Evolutionary conservation across 2,329 filamentous ascomycete species (phyloP).

Genomic region (Alternaria consortialis): DNA sequence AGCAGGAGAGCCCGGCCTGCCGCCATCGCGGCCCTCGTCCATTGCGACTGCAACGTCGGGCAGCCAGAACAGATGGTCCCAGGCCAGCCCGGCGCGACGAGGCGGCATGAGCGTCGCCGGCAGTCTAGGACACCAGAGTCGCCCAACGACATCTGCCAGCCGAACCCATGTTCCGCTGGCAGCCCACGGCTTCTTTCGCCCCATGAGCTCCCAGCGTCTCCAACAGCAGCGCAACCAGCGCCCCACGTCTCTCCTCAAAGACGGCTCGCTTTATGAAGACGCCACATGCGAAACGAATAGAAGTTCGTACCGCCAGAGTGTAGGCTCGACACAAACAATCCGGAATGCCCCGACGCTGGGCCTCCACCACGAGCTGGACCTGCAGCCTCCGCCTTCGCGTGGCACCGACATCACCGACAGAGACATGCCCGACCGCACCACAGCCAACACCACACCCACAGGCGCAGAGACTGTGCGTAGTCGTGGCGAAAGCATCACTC

Average conservation of each 20-base stretch:
- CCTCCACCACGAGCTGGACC: slow-evolving; percentile 45
- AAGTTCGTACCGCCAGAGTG: slow-evolving; percentile 50
- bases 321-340: slow-evolving; percentile 48
- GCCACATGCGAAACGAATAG: slow-evolving; percentile 41
- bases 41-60: slow-evolving; percentile 50
- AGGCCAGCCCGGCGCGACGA: slow-evolving; percentile 66
- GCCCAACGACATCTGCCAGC: slow-evolving; percentile 73
- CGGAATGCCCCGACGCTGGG: slow-evolving; percentile 40
- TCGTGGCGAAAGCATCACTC: slow-evolving; percentile 79
- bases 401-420: slow-evolving; percentile 83
- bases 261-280: slow-evolving; percentile 44
- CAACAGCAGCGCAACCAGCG: slow-evolving; percentile 83
- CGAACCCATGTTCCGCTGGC: slow-evolving; percentile 90
- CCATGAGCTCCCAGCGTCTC: slow-evolving; percentile 94
- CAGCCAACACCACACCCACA: slow-evolving; percentile 77
- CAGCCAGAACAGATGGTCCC: slow-evolving; percentile 61
- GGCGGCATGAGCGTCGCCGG: slow-evolving; percentile 54
- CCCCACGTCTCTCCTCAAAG: slow-evolving; percentile 52
- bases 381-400: slow-evolving; percentile 69
- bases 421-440: slow-evolving; percentile 73
- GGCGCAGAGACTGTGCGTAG: slow-evolving; percentile 67
- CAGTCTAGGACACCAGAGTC: slow-evolving; percentile 52
- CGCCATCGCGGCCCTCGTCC: slow-evolving; percentile 57
- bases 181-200: slow-evolving; percentile 90
- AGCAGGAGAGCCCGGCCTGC: slow-evolving; percentile 58